These are phyloP conservation scores for Lithocarpus polystachyus DNA, from an alignment of 306 rosid genomes.

Conservation along the genomic window DNA sequence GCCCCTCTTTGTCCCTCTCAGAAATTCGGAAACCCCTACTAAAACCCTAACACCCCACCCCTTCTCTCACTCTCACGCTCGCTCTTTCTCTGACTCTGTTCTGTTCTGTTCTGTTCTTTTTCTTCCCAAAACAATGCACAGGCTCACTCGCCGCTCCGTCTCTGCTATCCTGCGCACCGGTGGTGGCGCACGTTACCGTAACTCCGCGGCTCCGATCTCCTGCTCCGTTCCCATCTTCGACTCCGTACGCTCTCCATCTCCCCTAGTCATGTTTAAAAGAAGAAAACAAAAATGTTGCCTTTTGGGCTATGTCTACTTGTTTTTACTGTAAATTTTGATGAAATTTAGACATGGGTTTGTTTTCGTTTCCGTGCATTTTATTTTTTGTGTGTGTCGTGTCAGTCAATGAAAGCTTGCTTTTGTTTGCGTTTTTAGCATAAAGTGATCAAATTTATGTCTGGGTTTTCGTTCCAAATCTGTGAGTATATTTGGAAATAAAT, in stretches of 20 bases:
- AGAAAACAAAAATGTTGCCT: neutral
- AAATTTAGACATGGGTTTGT: neutral
- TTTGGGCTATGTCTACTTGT: neutral
- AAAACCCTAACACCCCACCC: slow-evolving; percentile 48
- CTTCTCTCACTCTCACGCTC: neutral
- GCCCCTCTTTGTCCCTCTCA: slow-evolving; percentile 12
- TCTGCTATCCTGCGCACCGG: slow-evolving; percentile 50
- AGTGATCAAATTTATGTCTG: no score
- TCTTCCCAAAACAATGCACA: slow-evolving; percentile 46
- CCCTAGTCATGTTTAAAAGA: neutral
- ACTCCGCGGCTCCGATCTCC: slow-evolving; percentile 39
- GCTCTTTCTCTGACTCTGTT: neutral
- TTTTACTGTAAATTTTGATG: neutral
- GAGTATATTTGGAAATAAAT: neutral
- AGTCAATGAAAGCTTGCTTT: no score
- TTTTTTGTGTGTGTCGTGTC: neutral
- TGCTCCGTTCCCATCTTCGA: slow-evolving; percentile 25
- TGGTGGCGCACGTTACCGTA: slow-evolving; percentile 36
- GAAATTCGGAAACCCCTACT: slow-evolving; percentile 41
- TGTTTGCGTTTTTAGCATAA: no score
- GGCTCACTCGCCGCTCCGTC: slow-evolving; percentile 66
- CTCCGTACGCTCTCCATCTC: slow-evolving; percentile 31
- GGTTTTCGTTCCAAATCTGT: neutral
- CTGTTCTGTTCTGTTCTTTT: neutral
- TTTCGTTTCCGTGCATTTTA: neutral